phyloP scores from a whole-genome alignment of 2,329 filamentous ascomycete genomes.

The Curvularia lunata region DNA sequence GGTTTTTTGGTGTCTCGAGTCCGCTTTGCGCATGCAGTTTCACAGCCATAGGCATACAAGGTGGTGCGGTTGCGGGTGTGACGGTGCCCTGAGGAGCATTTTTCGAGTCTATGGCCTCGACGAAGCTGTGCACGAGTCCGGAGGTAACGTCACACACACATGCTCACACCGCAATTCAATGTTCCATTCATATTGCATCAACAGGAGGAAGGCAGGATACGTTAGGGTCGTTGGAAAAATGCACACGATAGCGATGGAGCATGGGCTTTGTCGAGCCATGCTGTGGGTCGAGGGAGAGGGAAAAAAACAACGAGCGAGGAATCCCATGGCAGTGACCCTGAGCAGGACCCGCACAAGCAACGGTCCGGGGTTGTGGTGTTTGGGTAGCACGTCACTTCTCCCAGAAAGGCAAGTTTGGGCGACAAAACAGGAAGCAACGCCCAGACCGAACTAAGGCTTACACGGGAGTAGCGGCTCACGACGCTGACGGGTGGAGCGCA shows the following conservation, averaged over 20 bases:
- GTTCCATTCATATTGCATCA: slow-evolving; percentile 1
- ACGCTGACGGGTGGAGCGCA: not conserved
- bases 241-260: not conserved
- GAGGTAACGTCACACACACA: slow-evolving; percentile 11
- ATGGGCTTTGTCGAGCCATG: not conserved
- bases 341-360: not conserved
- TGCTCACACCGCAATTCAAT: not conserved
- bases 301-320: not conserved
- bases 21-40: slow-evolving; percentile 7
- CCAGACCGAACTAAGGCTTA: slow-evolving; percentile 25
- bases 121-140: slow-evolving; percentile 7
- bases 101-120: slow-evolving; percentile 9
- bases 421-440: slow-evolving; percentile 28
- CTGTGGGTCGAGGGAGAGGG: not conserved
- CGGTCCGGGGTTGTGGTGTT: slow-evolving; percentile 3
- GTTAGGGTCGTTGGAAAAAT: not conserved
- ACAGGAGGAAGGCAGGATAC: not conserved
- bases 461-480: slow-evolving; percentile 25
- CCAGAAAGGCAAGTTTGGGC: slow-evolving; percentile 24
- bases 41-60: slow-evolving; percentile 1
- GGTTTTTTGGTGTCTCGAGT: slow-evolving; percentile 14
- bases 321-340: not conserved
- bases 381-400: slow-evolving; percentile 20
- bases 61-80: slow-evolving; percentile 12
- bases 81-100: slow-evolving; percentile 12